Base-by-base conservation (phyloP, 129 eudicot species). In the Silybum marianum region DNA sequence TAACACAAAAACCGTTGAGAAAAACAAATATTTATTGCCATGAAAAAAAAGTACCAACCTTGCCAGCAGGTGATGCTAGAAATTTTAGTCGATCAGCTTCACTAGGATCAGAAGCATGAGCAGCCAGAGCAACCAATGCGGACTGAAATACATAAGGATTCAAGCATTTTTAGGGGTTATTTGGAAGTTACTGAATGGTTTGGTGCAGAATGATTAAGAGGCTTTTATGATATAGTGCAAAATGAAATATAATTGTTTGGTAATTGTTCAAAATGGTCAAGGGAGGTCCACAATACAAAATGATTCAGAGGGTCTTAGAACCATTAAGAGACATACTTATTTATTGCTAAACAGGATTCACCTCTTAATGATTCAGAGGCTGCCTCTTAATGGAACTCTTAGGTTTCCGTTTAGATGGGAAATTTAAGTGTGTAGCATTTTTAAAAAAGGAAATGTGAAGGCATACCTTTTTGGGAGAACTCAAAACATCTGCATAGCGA, bases 41-140 rank as follows among this genome's bases (percentile, higher is more conserved):
- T 38, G 28, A 54, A 76, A 75, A 42, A 71, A 14, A 51, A n/a
- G n/a, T 63, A 22, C 82, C 14, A 19, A 93, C 98, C 97, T 93
- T 93, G 86, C 98, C 98, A 83, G 87, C 91, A 69, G 98, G 94
- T 18, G 98, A 93, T 67, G 98, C 98, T 24, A 93, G 93, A 79
- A 84, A 81, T 82, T 86, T 91, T 75, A 93, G 84, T 62, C 94
- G 86, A 14, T 89, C 94, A 24, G 98, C 98, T 85, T 93, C 98
- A 38, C 72, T 83, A 2, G 97, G 88, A 80, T 91, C 91, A 79
- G 97, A 91, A 76, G 97, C 98, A 85, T 88, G 90, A 38, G 98
- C 91, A 22, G 97, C 98, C 73, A 93, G 71, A 66, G 97, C 98
- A 62, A 77, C 5, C 73, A 82, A 82, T 70, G 82, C 86, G 11